Base-by-base conservation (phyloP, 1,139 yeast genomes). In the Hemisphaericaspora xylofermentans region DNA sequence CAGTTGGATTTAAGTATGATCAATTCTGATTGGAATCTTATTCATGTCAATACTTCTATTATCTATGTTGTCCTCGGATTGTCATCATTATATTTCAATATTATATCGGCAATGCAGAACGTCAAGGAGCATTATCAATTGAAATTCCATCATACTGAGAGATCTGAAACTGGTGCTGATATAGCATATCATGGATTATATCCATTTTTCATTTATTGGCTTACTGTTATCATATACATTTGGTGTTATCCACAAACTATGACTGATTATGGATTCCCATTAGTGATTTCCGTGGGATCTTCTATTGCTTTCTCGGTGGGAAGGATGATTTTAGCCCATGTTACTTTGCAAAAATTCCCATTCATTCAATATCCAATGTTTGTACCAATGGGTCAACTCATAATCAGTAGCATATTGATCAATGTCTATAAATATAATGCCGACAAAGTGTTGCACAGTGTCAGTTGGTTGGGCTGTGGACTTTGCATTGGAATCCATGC, bases 241-340 rank as follows among this genome's bases (percentile, higher is more conserved):
- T 51, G 68, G 37, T 50, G 73, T 28, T 64, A 57, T 44, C 87
- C 85, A 40, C 74, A 80, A 13, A 69, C 82, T 33, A 63, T 82
- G 39, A 56, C 69, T 42, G 58, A 61, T 21, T 64, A 69, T 44
- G 71, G 76, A 26, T 64, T 85, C 44, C 86, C 95, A 8, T 72
- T 84, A 51, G 66, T 82, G 24, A 57, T 87, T 28, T 75, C 88
- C 2, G 77, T 84, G 49, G 96, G 96, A 3, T 72, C 84, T 29
- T 74, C 87, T 1, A 67, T 85, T 54, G 96, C 98, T 0, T 84
- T 88, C 54, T 72, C 80, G 2, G 97, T 91, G 16, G 98, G 98
- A 4, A 78, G 95, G 58, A 88, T 91, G 52, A 91, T 91, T 55
- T 73, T 87, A 44, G 94, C 89, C 3, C 97, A 91, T 62, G 79